Conservation (phyloP, 2,329 filamentous ascomycete species). For the Colletotrichum nymphaeae region DNA sequence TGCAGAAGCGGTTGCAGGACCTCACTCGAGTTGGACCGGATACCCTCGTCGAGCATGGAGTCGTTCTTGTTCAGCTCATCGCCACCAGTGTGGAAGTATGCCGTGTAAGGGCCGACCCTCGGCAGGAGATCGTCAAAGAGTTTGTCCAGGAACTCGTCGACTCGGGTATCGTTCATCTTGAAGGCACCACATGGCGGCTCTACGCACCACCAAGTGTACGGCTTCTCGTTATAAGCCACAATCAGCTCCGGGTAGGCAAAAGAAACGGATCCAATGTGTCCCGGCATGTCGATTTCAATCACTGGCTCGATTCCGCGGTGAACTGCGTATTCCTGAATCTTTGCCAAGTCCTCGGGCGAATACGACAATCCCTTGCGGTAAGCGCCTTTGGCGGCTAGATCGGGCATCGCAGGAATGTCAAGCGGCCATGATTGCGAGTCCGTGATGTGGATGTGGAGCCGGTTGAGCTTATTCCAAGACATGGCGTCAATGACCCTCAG, state of each 20-base stretch:
- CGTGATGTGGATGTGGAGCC: constrained; percentile 83
- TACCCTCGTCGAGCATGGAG: constrained; percentile 78
- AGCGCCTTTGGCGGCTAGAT: constrained; percentile 78
- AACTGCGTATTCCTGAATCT: constrained; percentile 77
- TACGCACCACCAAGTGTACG: constrained; percentile 69
- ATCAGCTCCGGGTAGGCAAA: constrained; percentile 78
- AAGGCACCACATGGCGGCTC: constrained; percentile 77
- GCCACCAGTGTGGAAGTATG: constrained; percentile 87
- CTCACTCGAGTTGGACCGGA: constrained; percentile 71
- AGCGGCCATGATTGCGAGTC: constrained; percentile 90
- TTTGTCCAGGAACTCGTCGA: constrained; percentile 77
- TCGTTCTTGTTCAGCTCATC: constrained; percentile 86
- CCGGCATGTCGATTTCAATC: constrained; percentile 84
- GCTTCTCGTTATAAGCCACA: constrained; percentile 68
- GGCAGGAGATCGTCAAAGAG: constrained; percentile 83
- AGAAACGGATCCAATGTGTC: constrained; percentile 78
- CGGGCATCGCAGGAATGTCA: constrained; percentile 80
- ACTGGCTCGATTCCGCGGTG: constrained; percentile 77
- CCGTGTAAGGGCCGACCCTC: constrained; percentile 73
- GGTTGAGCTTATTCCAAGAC: constrained; percentile 85
- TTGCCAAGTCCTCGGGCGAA: constrained; percentile 70
- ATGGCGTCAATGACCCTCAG: constrained; percentile 81
- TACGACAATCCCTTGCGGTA: constrained; percentile 78
- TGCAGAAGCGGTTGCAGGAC: constrained; percentile 83
- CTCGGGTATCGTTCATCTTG: constrained; percentile 78